A percentile compares a stretch with the other conserved stretches of the same genome.
phyloP scores from a whole-genome alignment of 225 moss, liverwort and hornwort species.

The Climacium dendroides region DNA sequence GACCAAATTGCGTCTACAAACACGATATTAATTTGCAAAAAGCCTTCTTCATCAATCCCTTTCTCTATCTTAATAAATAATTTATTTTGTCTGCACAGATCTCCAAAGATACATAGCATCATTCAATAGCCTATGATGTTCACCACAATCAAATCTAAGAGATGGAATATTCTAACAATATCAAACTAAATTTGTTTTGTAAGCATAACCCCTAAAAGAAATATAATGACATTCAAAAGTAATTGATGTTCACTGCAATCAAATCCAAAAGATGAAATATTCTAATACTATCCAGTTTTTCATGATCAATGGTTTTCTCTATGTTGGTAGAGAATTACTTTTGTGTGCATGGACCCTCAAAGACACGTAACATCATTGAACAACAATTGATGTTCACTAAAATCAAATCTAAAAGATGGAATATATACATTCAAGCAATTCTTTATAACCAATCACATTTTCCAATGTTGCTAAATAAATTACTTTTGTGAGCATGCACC shows the following conservation, averaged over 20 bases:
- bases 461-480: neutral
- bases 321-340: neutral
- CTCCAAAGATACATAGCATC: neutral
- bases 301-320: fast-evolving
- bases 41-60: neutral
- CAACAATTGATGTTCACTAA: no score
- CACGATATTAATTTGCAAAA: no score
- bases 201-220: fast-evolving
- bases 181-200: neutral
- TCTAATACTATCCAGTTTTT: fast-evolving
- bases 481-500: neutral
- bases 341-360: neutral
- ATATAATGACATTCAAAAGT: neutral
- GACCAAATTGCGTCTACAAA: neutral
- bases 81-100: fast-evolving
- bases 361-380: no score
- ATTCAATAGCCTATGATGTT: fast-evolving
- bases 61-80: neutral
- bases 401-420: neutral
- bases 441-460: neutral
- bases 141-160: neutral
- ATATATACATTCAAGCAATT: neutral
- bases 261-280: neutral
- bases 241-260: neutral
- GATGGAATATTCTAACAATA: neutral